Conservation (phyloP, 148 eudicot species). For the Heliosperma pusillum region DNA sequence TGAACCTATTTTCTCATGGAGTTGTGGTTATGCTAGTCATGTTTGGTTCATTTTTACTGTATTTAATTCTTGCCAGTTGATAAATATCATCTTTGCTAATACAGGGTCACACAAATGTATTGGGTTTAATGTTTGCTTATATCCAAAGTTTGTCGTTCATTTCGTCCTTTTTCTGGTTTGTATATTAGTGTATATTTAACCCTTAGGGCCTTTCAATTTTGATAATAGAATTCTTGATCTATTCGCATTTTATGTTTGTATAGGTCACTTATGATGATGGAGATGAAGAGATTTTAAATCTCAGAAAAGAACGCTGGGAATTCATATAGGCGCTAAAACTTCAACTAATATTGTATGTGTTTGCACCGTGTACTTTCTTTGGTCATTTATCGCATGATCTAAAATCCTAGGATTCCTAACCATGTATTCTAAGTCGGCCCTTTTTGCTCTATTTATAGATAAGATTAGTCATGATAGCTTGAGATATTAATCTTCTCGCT, state of each 20-base stretch:
- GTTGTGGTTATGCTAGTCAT: not conserved
- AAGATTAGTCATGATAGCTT: not conserved
- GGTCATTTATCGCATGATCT: not conserved
- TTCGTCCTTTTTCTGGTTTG: not conserved
- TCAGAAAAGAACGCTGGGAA: constrained; percentile 42
- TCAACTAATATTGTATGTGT: constrained; percentile 31
- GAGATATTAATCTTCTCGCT: not conserved
- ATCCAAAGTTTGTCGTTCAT: not conserved
- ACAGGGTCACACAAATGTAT: no score
- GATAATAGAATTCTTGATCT: constrained; percentile 1
- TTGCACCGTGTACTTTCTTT: not conserved
- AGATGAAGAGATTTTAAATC: constrained; percentile 51
- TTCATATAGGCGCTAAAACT: constrained; percentile 31
- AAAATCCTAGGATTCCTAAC: not conserved
- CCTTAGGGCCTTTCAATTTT: not conserved
- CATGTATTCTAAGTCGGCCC: constrained; percentile 15
- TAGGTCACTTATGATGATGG: constrained; percentile 54
- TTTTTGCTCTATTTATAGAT: not conserved
- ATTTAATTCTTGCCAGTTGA: not conserved
- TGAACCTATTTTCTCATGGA: not conserved
- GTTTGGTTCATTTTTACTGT: not conserved
- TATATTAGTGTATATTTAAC: not conserved
- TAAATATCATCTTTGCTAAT: no score
- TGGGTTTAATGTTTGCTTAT: not conserved
- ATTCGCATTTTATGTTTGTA: not conserved